Percentiles rank a stretch among this genome's conserved stretches.
These are phyloP conservation scores for Plenodomus tracheiphilus DNA, from an alignment of 2,329 filamentous ascomycete species.

Conservation along the genomic window DNA sequence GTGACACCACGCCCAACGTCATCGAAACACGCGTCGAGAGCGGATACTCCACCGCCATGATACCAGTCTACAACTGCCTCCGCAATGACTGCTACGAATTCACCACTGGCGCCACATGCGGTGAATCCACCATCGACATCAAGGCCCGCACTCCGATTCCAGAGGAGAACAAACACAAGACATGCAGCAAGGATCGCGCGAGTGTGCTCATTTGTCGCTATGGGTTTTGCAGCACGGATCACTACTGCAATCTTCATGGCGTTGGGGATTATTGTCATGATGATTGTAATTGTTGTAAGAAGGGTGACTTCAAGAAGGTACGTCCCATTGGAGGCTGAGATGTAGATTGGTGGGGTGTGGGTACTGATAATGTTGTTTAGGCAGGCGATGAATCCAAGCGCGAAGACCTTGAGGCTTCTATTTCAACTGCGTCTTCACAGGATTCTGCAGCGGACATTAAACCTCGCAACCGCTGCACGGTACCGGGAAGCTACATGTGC, in stretches of 20 bases:
- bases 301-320: not conserved
- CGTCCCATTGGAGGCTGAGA: too few relatives aligned
- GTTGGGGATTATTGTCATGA: slow-evolving; percentile 7
- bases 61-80: not conserved
- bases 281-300: slow-evolving; percentile 15
- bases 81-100: not conserved
- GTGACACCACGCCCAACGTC: not conserved
- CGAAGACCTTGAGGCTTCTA: not conserved
- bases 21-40: not conserved
- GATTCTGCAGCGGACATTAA: not conserved
- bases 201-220: slow-evolving; percentile 13
- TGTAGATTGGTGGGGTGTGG: too few relatives aligned
- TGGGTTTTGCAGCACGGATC: slow-evolving; percentile 15
- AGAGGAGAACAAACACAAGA: not conserved
- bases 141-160: not conserved
- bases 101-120: not conserved
- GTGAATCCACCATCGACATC: not conserved
- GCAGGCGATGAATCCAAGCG: not conserved
- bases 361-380: not conserved
- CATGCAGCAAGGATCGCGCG: slow-evolving; percentile 3
- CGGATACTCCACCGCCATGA: not conserved
- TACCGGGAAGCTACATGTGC: not conserved
- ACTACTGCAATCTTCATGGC: slow-evolving; percentile 9
- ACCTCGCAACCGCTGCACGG: not conserved
- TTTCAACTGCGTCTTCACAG: not conserved